Base-by-base conservation (phyloP, 306 rosid species). In the Quercus glauca region DNA sequence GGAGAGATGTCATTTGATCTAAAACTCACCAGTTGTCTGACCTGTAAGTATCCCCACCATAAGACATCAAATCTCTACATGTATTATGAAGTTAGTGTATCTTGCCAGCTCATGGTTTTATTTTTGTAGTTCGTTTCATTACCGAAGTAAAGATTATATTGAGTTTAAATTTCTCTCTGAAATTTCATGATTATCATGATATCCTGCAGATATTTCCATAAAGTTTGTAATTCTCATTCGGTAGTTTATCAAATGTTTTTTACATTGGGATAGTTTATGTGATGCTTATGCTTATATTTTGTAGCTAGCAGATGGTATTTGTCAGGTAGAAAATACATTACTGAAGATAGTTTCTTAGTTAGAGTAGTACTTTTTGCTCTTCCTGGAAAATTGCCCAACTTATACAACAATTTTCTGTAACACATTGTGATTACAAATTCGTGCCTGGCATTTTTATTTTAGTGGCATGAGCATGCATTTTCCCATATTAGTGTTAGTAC, bases 401-500 rank as follows among this genome's bases (percentile, higher is more conserved):
- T 28, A 26, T 61, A 23, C 68, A 10, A 26, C 68, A 61, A 25
- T 63, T 45, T 63, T 51, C 28, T 31, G 35, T 15, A 65, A 29
- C 19, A 29, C 35, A 63, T 14, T 63, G 20, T 28, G 69, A 35
- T 63, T 63, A 14, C 0, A 9, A 63, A 28, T 28, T 9, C n/a
- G 33, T 19, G 23, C 72, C 51, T 28, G 70, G 33, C 14, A 43
- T 33, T 64, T 28, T 1, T 31, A 51, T 21, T 68, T 37, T 43
- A 41, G 51, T 49, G 53, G 33, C 17, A 26, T 14, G 5, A 52
- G 26, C 31, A 14, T 59, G 45, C 56, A 52, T 80, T 64, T 73
- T 53, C 35, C 74, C 55, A 35, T 55, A 69, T 9, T 69, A 12
- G 10, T 64, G 75, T 73, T 76, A 43, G 45, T 57, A 80, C 20